Evolutionary conservation across 2,329 filamentous ascomycete species (phyloP).

Genomic region (Pseudogymnoascus sp.): DNA sequence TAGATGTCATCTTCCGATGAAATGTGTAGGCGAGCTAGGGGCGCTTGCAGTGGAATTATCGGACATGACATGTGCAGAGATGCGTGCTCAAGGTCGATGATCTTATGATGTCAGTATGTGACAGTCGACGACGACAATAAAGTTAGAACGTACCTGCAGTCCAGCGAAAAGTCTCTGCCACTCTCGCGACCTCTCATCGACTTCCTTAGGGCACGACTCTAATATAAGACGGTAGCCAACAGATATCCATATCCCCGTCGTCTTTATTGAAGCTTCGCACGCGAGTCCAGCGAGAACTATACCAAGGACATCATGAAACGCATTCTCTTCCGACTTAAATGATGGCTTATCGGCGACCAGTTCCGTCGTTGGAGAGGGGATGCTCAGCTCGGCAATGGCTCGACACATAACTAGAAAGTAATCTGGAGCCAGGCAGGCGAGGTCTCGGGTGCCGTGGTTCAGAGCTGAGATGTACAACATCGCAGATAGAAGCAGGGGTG

Average conservation of each 20-base stretch:
- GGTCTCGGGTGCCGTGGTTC: conserved; percentile 29
- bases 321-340: conserved; percentile 31
- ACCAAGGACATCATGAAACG: conserved; percentile 37
- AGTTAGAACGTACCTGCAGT: conserved; percentile 19
- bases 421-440: conserved; percentile 31
- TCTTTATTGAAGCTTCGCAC: conserved; percentile 35
- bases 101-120: conserved; percentile 23
- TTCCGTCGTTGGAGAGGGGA: conserved; percentile 27
- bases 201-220: conserved; percentile 34
- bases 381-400: conserved; percentile 35
- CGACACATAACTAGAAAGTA: conserved; percentile 34
- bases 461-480: conserved; percentile 37
- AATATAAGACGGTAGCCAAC: conserved; percentile 36
- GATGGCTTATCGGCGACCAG: conserved; percentile 19
- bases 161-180: conserved; percentile 36
- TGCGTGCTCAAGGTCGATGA: conserved; percentile 39
- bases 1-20: conserved; percentile 36
- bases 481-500: conserved; percentile 36
- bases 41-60: conserved; percentile 35
- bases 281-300: conserved; percentile 36
- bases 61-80: conserved; percentile 37
- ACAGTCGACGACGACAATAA: not conserved
- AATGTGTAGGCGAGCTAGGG: conserved; percentile 31
- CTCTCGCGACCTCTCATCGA: conserved; percentile 33
- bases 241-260: conserved; percentile 39